These are phyloP conservation scores for Nakaseomyces kungkrabaensis DNA, from an alignment of 1,139 yeast genomes.

Conservation along the genomic window DNA sequence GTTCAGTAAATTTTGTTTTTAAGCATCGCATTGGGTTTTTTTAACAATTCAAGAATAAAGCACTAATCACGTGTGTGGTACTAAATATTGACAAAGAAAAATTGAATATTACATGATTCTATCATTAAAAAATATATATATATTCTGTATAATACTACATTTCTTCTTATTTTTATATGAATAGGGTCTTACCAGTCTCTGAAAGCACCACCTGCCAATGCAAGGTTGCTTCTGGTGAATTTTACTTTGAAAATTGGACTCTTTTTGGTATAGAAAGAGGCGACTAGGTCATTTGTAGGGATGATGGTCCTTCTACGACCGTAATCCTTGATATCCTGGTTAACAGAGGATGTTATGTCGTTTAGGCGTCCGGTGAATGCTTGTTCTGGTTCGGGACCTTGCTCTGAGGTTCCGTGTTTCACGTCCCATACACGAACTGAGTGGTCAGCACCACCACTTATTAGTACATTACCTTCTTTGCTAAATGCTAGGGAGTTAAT, in stretches of 20 bases:
- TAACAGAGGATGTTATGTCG: slow-evolving; percentile 30
- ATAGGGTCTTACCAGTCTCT: slow-evolving; percentile 26
- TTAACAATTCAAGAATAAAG: no score
- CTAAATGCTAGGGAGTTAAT: slow-evolving; percentile 81
- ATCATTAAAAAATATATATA: background rate
- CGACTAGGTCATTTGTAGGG: slow-evolving; percentile 83
- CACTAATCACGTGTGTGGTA: no score
- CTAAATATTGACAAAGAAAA: background rate
- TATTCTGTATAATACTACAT: background rate
- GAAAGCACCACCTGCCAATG: slow-evolving; percentile 89
- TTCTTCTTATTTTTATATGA: no score
- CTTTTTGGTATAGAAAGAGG: slow-evolving; percentile 86
- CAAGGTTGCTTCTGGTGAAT: slow-evolving; percentile 81
- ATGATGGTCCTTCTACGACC: slow-evolving; percentile 55
- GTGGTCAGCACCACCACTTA: slow-evolving; percentile 88
- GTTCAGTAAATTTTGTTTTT: no score
- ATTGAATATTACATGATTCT: background rate
- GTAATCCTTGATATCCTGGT: slow-evolving; percentile 31
- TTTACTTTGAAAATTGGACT: slow-evolving; percentile 91
- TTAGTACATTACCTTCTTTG: slow-evolving; percentile 78
- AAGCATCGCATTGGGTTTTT: no score
- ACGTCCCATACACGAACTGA: slow-evolving; percentile 96
- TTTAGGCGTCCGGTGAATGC: slow-evolving; percentile 37
- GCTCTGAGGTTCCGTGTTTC: slow-evolving; percentile 71
- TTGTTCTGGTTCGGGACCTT: slow-evolving; percentile 71